Percentiles rank a stretch among this genome's conserved stretches.
These are phyloP conservation scores for Cornus florida DNA, from an alignment of 148 eudicot species.

Conservation along the genomic window DNA sequence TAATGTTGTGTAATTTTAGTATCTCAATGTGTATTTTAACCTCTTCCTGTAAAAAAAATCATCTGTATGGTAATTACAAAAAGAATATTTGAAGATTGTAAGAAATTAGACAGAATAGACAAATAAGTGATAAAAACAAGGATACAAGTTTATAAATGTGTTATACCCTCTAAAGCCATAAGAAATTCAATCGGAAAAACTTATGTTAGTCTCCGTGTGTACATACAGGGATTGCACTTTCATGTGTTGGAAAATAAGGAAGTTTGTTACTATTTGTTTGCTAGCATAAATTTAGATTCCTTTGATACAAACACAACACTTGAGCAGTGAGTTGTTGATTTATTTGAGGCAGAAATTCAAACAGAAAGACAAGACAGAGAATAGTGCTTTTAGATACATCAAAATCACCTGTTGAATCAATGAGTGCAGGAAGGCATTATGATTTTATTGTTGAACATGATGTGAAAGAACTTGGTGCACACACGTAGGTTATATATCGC, in stretches of 20 bases:
- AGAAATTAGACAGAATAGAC: neutral
- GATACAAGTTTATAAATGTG: too few relatives aligned
- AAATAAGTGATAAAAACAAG: too few relatives aligned
- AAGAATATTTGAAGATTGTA: neutral
- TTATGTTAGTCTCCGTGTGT: neutral
- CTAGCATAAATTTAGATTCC: neutral
- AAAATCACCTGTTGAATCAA: conserved; percentile 92
- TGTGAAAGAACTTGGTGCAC: conserved; percentile 97
- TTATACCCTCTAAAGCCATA: too few relatives aligned
- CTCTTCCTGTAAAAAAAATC: too few relatives aligned
- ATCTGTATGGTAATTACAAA: neutral
- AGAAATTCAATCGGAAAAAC: too few relatives aligned
- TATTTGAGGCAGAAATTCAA: conserved; percentile 93
- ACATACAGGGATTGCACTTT: neutral
- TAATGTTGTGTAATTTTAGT: too few relatives aligned
- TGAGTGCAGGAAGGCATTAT: conserved; percentile 95
- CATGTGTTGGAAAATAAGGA: neutral
- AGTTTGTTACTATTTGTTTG: neutral
- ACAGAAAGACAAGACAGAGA: conserved; percentile 82
- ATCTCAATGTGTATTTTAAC: neutral
- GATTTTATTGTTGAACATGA: conserved; percentile 98
- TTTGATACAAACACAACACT: neutral
- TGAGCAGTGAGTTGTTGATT: conserved; percentile 22
- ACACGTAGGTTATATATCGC: conserved; percentile 62
- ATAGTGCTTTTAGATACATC: conserved; percentile 88